phyloP scores from a whole-genome alignment of 768 basidiomycete species.

The Gloeostereum incarnatum region DNA sequence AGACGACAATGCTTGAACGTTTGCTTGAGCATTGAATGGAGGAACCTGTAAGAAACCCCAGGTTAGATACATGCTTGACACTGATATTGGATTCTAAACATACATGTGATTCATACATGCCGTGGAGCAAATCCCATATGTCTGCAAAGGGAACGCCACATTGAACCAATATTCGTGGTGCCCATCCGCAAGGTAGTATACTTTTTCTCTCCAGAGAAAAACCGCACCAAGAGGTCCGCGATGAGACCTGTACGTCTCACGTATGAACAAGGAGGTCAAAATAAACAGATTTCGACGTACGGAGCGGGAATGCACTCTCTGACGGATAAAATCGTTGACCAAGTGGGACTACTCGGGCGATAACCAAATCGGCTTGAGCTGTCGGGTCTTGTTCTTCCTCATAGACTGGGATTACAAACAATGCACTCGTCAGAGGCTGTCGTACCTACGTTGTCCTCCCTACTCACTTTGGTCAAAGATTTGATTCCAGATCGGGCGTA shows the following conservation, averaged over 20 bases:
- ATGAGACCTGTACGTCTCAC: constrained; percentile 59
- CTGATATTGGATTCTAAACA: constrained; percentile 12
- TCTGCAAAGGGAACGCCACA: constrained; percentile 76
- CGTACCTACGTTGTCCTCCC: constrained; percentile 42
- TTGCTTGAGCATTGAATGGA: constrained; percentile 74
- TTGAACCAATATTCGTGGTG: constrained; percentile 65
- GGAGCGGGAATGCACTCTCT: constrained; percentile 80
- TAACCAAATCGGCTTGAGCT: constrained; percentile 51
- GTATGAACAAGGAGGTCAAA: constrained; percentile 1
- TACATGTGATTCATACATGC: constrained; percentile 87
- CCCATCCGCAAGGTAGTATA: constrained; percentile 70
- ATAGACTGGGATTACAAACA: constrained; percentile 26
- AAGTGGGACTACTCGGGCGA: constrained; percentile 56
- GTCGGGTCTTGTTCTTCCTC: constrained; percentile 47
- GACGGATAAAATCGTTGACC: constrained; percentile 88
- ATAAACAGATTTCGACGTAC: constrained; percentile 34
- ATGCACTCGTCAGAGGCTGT: constrained; percentile 1
- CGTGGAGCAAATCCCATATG: constrained; percentile 79
- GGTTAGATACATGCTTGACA: constrained; percentile 5
- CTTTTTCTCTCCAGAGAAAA: constrained; percentile 53
- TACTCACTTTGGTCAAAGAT: constrained; percentile 72
- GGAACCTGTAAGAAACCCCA: constrained; percentile 49
- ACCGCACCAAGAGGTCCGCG: constrained; percentile 65
- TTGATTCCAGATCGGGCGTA: constrained; percentile 81
- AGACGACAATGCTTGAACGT: constrained; percentile 71